These are phyloP conservation scores for Sporothrix variecibatus DNA, from an alignment of 2,329 filamentous ascomycete genomes.

Conservation along the genomic window DNA sequence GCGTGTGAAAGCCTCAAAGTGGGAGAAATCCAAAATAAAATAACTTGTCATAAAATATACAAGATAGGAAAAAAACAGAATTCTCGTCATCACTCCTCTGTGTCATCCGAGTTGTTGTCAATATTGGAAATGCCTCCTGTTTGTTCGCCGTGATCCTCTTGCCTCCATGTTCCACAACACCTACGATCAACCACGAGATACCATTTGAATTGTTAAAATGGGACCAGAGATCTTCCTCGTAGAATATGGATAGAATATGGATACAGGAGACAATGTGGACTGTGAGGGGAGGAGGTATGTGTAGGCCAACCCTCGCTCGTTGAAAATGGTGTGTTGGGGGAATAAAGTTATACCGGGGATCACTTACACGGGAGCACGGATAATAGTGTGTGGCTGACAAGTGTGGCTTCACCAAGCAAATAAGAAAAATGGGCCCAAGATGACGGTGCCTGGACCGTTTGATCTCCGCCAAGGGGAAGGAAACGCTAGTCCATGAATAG, in stretches of 20 bases:
- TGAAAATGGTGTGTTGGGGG: background rate
- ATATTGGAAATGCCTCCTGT: constrained; percentile 14
- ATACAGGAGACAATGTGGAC: background rate
- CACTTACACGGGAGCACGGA: background rate
- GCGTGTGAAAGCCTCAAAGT: too few species aligned
- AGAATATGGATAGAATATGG: background rate
- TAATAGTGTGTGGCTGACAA: background rate
- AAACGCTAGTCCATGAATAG: background rate
- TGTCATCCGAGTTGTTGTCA: background rate
- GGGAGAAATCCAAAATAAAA: background rate
- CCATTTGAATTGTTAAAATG: background rate
- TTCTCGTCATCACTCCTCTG: background rate
- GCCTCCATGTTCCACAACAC: constrained; percentile 1
- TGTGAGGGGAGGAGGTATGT: background rate
- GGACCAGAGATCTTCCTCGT: background rate
- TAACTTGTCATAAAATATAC: background rate
- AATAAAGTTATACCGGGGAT: too few species aligned
- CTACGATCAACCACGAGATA: background rate
- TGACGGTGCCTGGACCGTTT: constrained; percentile 8
- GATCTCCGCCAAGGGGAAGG: constrained; percentile 4
- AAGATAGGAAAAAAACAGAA: background rate
- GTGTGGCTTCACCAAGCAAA: background rate
- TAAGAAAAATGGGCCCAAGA: background rate
- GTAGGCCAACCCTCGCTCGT: background rate
- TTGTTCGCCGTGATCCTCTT: constrained; percentile 6